phyloP scores from a whole-genome alignment of 176 grass and related monocot genomes.

The Olyra latifolia region DNA sequence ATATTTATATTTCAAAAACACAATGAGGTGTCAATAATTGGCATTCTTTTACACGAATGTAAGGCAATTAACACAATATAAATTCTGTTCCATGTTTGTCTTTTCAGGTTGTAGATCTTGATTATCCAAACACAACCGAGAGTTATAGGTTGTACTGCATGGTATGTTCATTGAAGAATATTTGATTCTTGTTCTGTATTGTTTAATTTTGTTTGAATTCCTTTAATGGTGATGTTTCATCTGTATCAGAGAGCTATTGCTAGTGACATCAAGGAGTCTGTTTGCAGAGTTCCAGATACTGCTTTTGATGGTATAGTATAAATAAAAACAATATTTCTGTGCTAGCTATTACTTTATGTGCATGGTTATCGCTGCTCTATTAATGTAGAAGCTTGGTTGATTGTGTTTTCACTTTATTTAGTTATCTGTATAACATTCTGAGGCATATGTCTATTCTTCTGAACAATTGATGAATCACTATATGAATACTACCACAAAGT shows the following conservation, averaged over 20 bases:
- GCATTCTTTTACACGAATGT: neutral
- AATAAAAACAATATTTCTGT: constrained; percentile 20
- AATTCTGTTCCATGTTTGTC: constrained; percentile 28
- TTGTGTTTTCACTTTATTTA: neutral
- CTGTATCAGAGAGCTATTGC: constrained; percentile 81
- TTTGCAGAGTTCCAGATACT: constrained; percentile 94
- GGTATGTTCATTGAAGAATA: constrained; percentile 51
- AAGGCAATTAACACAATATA: neutral
- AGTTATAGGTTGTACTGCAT: constrained; percentile 88
- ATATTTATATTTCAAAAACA: neutral
- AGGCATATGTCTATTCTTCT: neutral
- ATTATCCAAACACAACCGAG: constrained; percentile 90
- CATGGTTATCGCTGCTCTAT: neutral
- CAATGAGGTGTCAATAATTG: neutral
- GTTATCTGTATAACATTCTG: neutral
- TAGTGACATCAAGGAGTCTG: constrained; percentile 94
- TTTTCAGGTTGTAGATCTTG: constrained; percentile 82
- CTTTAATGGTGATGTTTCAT: constrained; percentile 23
- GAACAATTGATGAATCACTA: neutral
- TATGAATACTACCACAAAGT: neutral
- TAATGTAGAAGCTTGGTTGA: neutral
- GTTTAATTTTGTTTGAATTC: constrained; percentile 21
- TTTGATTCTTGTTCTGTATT: constrained; percentile 14
- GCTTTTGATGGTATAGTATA: constrained; percentile 82
- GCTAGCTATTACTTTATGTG: constrained; percentile 1